Evolutionary conservation across 2,329 filamentous ascomycete genomes (phyloP).

Genomic region (Fusarium temperatum): DNA sequence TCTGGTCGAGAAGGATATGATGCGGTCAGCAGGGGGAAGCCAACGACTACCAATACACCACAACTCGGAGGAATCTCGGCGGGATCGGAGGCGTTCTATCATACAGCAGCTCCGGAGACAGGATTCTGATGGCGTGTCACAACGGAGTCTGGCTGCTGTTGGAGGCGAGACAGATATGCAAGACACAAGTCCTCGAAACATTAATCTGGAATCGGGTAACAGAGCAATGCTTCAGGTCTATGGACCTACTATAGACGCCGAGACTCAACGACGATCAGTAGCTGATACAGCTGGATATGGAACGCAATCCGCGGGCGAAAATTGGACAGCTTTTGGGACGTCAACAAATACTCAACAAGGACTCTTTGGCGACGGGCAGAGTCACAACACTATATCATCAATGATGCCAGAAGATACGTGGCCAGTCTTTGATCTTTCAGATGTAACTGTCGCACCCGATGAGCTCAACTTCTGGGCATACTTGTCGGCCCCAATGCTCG

Average conservation of each 20-base stretch:
- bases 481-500: conserved; percentile 3
- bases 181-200: no score
- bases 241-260: rapidly evolving
- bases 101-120: not conserved
- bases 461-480: conserved; percentile 9
- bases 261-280: not conserved
- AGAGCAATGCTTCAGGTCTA: not conserved
- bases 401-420: not conserved
- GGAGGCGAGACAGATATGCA: not conserved
- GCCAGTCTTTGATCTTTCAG: not conserved
- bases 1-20: not conserved
- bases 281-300: rapidly evolving
- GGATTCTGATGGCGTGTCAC: not conserved
- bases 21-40: not conserved
- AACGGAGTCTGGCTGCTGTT: not conserved
- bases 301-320: rapidly evolving
- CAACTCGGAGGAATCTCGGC: not conserved
- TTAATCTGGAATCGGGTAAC: rapidly evolving
- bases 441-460: not conserved
- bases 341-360: not conserved
- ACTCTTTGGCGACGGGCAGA: rapidly evolving
- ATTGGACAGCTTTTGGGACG: not conserved
- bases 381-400: not conserved
- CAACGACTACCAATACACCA: not conserved
- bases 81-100: not conserved